Conservation (phyloP, 176 grass and related monocot genomes). For the Luzula sylvatica region DNA sequence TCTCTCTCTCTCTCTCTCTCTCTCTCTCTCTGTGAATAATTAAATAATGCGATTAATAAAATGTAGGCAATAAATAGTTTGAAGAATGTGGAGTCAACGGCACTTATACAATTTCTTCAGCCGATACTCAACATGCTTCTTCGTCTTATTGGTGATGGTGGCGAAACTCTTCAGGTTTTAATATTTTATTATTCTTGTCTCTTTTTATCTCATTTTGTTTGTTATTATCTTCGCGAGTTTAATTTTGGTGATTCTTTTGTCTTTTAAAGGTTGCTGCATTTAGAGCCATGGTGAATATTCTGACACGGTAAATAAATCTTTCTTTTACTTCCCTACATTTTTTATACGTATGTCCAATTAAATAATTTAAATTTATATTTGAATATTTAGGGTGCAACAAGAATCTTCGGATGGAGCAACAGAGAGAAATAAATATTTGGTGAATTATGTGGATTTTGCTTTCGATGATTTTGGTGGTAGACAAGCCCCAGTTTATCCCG, state of each 20-base stretch:
- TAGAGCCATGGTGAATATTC: constrained; percentile 98
- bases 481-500: constrained; percentile 90
- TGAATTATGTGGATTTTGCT: constrained; percentile 95
- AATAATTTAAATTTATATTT: constrained; percentile 12
- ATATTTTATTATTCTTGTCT: constrained; percentile 13
- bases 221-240: constrained; percentile 17
- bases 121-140: constrained; percentile 98
- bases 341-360: constrained; percentile 4
- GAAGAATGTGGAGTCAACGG: constrained; percentile 96
- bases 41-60: constrained; percentile 3
- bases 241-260: constrained; percentile 5
- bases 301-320: constrained; percentile 58
- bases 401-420: constrained; percentile 89
- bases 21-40: background rate
- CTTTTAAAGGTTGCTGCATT: constrained; percentile 83
- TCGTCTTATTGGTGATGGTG: constrained; percentile 98
- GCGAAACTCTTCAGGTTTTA: constrained; percentile 97
- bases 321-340: too few species aligned
- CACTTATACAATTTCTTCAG: constrained; percentile 83
- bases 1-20: background rate
- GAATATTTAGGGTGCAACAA: constrained; percentile 73
- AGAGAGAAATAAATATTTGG: constrained; percentile 90
- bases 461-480: constrained; percentile 84
- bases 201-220: background rate
- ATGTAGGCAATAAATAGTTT: constrained; percentile 98